These are phyloP conservation scores for Salmacisia buchloeana DNA, from an alignment of 1,284 basidiomycete species.

Conservation along the genomic window DNA sequence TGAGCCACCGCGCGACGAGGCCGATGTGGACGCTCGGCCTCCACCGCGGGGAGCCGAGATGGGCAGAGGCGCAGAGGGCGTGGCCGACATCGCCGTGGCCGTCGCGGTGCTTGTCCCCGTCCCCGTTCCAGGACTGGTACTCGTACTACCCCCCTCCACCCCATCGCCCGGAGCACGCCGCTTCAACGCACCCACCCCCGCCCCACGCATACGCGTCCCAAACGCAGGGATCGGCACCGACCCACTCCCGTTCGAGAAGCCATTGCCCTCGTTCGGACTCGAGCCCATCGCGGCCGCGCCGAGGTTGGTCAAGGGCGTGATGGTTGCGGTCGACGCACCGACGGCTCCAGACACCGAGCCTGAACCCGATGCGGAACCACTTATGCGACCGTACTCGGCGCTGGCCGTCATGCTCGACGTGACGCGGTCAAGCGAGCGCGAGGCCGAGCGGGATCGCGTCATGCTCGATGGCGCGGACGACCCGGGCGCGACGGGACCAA, in stretches of 20 bases:
- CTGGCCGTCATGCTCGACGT: too few species aligned
- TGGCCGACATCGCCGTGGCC: background rate
- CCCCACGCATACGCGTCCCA: background rate
- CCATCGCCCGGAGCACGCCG: background rate
- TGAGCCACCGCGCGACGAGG: too few species aligned
- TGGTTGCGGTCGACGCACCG: background rate
- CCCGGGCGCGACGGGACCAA: too few species aligned
- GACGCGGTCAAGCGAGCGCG: background rate
- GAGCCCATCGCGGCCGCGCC: background rate
- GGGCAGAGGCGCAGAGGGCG: background rate
- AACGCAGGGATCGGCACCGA: background rate
- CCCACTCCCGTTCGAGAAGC: background rate
- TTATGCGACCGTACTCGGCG: too few species aligned
- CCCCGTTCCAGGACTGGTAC: background rate
- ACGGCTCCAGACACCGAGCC: background rate
- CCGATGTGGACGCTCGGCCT: too few species aligned
- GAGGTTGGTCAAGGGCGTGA: background rate
- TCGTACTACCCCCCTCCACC: background rate
- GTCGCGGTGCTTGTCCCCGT: too few species aligned
- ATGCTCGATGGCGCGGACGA: background rate
- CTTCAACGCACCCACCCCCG: background rate
- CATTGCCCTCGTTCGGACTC: background rate
- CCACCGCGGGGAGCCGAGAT: background rate
- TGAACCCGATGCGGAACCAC: background rate
- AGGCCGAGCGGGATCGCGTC: background rate